These are phyloP conservation scores for Hanseniaspora lindneri DNA, from an alignment of 805 yeast species.

Conservation along the genomic window DNA sequence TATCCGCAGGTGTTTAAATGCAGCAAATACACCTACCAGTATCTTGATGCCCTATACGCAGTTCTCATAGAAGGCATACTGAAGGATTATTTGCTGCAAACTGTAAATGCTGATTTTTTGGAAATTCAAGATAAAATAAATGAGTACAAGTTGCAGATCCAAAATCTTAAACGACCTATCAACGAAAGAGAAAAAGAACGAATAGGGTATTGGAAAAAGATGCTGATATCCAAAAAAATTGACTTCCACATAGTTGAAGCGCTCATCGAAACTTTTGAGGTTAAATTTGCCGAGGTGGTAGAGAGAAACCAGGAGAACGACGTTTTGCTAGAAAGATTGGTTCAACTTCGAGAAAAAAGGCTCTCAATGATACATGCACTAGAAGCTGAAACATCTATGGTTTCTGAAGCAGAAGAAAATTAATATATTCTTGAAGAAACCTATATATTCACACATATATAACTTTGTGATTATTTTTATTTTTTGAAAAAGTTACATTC, in stretches of 20 bases:
- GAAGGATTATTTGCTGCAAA: slow-evolving; percentile 9
- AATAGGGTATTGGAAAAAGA: background rate
- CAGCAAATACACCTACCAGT: slow-evolving; percentile 13
- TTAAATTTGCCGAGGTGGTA: slow-evolving; percentile 1
- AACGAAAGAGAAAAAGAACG: background rate
- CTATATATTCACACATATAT: too few species aligned
- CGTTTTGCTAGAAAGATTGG: slow-evolving; percentile 6
- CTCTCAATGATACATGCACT: background rate
- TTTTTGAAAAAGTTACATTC: background rate
- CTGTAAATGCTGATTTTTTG: slow-evolving; percentile 9
- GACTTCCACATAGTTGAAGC: slow-evolving; percentile 9
- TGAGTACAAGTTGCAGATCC: background rate
- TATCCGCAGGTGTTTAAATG: slow-evolving; percentile 5
- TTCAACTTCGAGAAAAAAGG: slow-evolving; percentile 1
- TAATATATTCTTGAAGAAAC: too few species aligned
- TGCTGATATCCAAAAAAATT: slow-evolving; percentile 6
- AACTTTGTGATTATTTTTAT: too few species aligned
- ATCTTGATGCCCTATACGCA: slow-evolving; percentile 9
- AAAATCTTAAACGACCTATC: background rate
- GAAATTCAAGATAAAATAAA: slow-evolving; percentile 8
- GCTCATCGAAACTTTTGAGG: background rate
- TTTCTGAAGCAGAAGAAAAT: too few species aligned
- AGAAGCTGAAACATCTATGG: background rate
- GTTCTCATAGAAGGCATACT: slow-evolving; percentile 12
- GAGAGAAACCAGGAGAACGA: slow-evolving; percentile 13